These are phyloP conservation scores for Pythium insidiosum DNA, from an alignment of 352 stramenopile genomes.

Conservation along the genomic window DNA sequence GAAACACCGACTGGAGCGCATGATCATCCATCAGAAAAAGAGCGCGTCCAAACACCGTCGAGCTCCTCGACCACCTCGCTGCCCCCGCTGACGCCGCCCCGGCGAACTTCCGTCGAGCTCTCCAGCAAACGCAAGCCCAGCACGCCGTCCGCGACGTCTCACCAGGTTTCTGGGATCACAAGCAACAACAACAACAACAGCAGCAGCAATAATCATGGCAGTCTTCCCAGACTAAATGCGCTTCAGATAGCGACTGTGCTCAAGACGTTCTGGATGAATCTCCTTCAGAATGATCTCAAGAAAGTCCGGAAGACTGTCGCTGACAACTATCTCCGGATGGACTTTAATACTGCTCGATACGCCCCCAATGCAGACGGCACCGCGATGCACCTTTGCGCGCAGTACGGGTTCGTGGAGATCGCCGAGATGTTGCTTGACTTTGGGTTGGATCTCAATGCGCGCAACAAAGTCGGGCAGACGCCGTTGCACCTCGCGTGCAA, in stretches of 20 bases:
- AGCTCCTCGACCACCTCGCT: no score
- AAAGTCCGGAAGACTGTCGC: constrained; percentile 27
- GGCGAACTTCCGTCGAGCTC: no score
- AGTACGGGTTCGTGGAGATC: constrained; percentile 31
- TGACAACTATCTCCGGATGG: constrained; percentile 24
- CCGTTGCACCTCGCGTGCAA: constrained; percentile 51
- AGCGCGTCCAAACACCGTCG: no score
- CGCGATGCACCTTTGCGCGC: constrained; percentile 41
- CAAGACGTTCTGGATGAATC: constrained; percentile 40
- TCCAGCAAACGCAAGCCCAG: no score
- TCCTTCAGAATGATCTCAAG: constrained; percentile 43
- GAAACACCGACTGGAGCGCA: no score
- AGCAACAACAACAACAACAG: no score
- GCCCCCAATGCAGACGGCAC: constrained; percentile 31
- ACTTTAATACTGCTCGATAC: constrained; percentile 32
- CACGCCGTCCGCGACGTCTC: no score
- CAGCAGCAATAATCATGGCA: no score
- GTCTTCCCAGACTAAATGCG: constrained; percentile 22
- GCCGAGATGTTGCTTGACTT: constrained; percentile 35
- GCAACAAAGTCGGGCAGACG: constrained; percentile 53
- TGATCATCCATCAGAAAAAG: no score
- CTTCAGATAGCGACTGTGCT: constrained; percentile 33
- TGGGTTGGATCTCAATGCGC: constrained; percentile 20
- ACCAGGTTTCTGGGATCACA: no score
- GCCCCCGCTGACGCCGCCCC: no score